Evolutionary conservation across 768 basidiomycete genomes (phyloP).

Genomic region (Mycena epipterygia): DNA sequence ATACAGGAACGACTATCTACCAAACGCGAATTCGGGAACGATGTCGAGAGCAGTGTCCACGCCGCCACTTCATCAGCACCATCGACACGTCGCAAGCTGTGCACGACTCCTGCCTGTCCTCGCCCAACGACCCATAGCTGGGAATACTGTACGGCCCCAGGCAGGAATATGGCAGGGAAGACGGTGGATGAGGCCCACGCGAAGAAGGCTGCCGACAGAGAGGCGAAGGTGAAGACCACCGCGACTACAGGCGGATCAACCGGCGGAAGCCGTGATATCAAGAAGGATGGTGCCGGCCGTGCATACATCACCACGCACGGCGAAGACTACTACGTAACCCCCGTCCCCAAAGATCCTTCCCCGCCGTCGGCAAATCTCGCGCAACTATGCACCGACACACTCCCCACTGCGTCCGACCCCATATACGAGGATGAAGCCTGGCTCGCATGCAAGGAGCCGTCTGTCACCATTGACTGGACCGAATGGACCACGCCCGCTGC

Average conservation of each 20-base stretch:
- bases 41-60: not conserved
- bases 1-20: not conserved
- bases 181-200: not conserved
- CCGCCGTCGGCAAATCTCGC: too few relatives aligned
- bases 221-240: too few relatives aligned
- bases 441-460: too few relatives aligned
- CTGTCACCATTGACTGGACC: not conserved
- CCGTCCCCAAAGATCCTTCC: not conserved
- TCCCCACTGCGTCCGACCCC: too few relatives aligned
- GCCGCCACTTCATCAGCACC: not conserved
- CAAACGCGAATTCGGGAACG: not conserved
- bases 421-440: too few relatives aligned
- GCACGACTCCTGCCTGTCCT: not conserved
- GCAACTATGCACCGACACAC: too few relatives aligned
- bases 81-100: not conserved
- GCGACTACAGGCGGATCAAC: too few relatives aligned
- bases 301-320: too few relatives aligned
- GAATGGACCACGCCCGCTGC: not conserved
- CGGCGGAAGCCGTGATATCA: too few relatives aligned
- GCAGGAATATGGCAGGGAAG: constrained; percentile 10
- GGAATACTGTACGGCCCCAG: not conserved
- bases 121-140: not conserved
- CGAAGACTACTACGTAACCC: not conserved
- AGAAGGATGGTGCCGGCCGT: too few relatives aligned
- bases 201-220: not conserved